phyloP scores from a whole-genome alignment of 2,329 filamentous ascomycete species.

The Penicillium crustosum region DNA sequence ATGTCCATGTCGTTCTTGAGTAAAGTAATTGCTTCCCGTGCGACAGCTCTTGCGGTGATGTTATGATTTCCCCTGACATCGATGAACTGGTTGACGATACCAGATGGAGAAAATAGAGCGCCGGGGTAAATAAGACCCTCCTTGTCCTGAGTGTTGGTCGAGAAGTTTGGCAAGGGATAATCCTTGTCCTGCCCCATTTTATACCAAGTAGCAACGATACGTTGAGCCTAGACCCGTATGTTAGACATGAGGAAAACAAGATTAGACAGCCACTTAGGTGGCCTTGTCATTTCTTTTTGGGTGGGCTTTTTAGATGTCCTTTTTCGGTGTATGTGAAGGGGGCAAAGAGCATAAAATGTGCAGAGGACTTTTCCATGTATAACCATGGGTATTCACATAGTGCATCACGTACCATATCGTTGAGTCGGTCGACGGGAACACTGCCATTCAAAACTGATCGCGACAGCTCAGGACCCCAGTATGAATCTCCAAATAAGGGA shows the following conservation, averaged over 20 bases:
- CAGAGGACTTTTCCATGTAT: too few species aligned
- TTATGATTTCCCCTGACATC: conserved; percentile 57
- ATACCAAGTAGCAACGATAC: conserved; percentile 60
- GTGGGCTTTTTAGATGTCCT: too few species aligned
- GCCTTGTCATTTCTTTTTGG: too few species aligned
- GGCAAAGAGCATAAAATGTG: too few species aligned
- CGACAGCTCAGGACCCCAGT: conserved; percentile 59
- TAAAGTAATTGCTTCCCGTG: conserved; percentile 57
- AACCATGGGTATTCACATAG: neutral
- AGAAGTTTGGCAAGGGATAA: conserved; percentile 60
- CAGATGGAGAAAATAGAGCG: conserved; percentile 58
- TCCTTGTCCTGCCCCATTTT: conserved; percentile 57
- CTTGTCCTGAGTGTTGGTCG: conserved; percentile 56
- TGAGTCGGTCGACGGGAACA: conserved; percentile 57
- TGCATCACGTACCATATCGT: conserved; percentile 44
- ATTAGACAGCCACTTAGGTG: too few species aligned
- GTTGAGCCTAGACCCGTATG: conserved; percentile 45
- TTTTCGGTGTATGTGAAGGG: too few species aligned
- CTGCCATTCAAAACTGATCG: conserved; percentile 58
- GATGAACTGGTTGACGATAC: conserved; percentile 69
- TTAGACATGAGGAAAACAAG: conserved; percentile 9
- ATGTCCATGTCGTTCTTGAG: conserved; percentile 64
- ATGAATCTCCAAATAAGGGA: conserved; percentile 53
- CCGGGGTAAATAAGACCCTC: conserved; percentile 59
- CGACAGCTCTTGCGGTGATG: conserved; percentile 51